Evolutionary conservation across 1,284 basidiomycete genomes (phyloP), one percentile per base, ranked within the genome.

Genomic region (Caloboletus firmus): DNA sequence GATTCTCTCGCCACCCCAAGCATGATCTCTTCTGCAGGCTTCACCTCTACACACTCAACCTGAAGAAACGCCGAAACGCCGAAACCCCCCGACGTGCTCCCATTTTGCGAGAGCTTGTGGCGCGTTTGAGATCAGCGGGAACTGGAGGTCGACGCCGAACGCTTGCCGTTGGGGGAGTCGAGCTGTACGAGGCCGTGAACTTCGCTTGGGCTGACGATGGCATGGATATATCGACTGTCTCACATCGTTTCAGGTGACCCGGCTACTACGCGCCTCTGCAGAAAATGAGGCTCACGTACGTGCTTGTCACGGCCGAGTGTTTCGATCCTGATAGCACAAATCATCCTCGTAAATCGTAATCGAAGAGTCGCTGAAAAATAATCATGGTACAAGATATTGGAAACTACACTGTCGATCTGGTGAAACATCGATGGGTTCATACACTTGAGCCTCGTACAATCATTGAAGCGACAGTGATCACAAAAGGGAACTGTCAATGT

Each of bases 361-460:
- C 26, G 26, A 26, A n/a, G n/a, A 26, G 26, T 26, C 26, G 26
- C 26, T 26, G 26, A 26, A 26, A 26, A 26, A 26, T 26, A 26
- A 26, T 26, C 7, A 7, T 26, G 3, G 26, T 26, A 60, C 83
- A 86, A 60, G 10, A 30, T 9, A 11, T 30, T 30, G 28, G 10
- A 30, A 10, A 30, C 28, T 30, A 30, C 28, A 30, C 5, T 28
- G 28, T 35, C 5, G 26, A 30, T 30, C 13, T 13, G 28, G 4
- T 28, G 15, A 22, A 48, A 3, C n/a, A 43, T 9, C 7, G 5
- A 22, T 5, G 10, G 22, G 30, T 35, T n/a, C 26, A 3, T 24
- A 24, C 15, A 17, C 34, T n/a, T 4, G 43, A 28, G 13, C 1
- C 9, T 49, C n/a, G 17, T 34, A 37, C 18, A 5, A 18, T 18